These are phyloP conservation scores for Abelmoschus esculentus DNA, from an alignment of 345 rosid species.

Conservation along the genomic window DNA sequence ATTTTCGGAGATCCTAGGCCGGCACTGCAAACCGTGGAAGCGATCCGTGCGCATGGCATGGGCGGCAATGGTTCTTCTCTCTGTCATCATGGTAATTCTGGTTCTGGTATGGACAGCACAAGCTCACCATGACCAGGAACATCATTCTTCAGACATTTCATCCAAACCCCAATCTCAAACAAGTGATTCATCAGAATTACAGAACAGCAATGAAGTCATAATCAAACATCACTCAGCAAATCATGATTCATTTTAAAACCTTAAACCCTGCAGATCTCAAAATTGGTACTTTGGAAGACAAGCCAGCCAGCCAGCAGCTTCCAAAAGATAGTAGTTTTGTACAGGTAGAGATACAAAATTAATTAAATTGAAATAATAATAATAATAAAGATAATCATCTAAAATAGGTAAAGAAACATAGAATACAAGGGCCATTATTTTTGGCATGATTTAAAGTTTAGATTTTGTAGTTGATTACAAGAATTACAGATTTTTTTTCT, in stretches of 20 bases:
- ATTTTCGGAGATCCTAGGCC: slow-evolving; percentile 37
- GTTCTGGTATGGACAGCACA: slow-evolving; percentile 33
- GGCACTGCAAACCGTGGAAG: slow-evolving; percentile 52
- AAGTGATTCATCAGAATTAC: slow-evolving; percentile 7
- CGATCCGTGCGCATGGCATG: slow-evolving; percentile 36
- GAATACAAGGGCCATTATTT: not conserved
- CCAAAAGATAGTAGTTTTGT: not conserved
- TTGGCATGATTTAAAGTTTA: not conserved
- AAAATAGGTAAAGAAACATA: not conserved
- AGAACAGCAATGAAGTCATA: not conserved
- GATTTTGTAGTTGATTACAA: not conserved
- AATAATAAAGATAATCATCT: not conserved
- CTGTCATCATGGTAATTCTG: slow-evolving; percentile 36
- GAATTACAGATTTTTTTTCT: not conserved
- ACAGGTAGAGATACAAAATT: slow-evolving; percentile 5
- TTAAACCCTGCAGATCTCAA: not conserved
- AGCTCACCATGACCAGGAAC: slow-evolving; percentile 22
- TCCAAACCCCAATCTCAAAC: slow-evolving; percentile 29
- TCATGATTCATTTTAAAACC: slow-evolving; percentile 16
- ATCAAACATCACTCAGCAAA: slow-evolving; percentile 10
- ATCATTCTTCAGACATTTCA: slow-evolving; percentile 22
- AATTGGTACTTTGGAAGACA: slow-evolving; percentile 3
- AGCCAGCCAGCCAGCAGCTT: slow-evolving; percentile 17
- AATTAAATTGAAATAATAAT: slow-evolving; percentile 1
- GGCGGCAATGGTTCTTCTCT: slow-evolving; percentile 39